Conservation (phyloP, 1,139 yeast genomes). For the Geotrichum cucujoidarum region DNA sequence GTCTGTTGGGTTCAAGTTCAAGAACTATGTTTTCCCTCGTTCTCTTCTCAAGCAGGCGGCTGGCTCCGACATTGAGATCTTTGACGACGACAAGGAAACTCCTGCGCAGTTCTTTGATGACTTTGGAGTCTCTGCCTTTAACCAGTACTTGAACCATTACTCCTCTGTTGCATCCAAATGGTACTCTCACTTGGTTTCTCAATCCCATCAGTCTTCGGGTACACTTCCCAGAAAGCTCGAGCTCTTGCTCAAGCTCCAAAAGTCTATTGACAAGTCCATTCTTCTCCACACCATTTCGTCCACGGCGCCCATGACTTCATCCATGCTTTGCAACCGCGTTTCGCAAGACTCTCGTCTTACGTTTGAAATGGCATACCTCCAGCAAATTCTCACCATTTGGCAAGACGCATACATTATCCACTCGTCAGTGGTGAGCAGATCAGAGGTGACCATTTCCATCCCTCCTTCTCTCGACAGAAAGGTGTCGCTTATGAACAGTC, state of each 20-base stretch:
- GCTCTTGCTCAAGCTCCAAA: constrained; percentile 10
- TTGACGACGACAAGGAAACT: constrained; percentile 4
- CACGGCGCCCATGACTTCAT: constrained; percentile 22
- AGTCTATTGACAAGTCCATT: constrained; percentile 18
- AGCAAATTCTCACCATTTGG: constrained; percentile 29
- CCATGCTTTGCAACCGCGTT: constrained; percentile 23
- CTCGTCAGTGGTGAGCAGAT: constrained; percentile 7
- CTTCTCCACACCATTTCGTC: constrained; percentile 18
- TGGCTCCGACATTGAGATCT: neutral
- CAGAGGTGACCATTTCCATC: constrained; percentile 9
- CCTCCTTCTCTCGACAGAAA: constrained; percentile 3
- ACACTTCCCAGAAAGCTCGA: constrained; percentile 14
- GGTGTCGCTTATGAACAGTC: constrained; percentile 8
- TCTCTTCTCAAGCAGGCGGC: neutral
- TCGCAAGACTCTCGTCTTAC: constrained; percentile 25
- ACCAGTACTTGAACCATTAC: constrained; percentile 1
- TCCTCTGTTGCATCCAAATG: constrained; percentile 8
- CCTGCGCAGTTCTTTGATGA: constrained; percentile 13
- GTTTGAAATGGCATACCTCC: constrained; percentile 25
- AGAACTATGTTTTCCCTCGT: constrained; percentile 15
- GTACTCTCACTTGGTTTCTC: constrained; percentile 11
- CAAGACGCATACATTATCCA: constrained; percentile 27
- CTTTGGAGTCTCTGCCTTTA: constrained; percentile 16
- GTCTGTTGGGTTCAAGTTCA: constrained; percentile 13
- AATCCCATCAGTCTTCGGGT: neutral